Evolutionary conservation across 192 early-diverging fungal species (phyloP).

Genomic region (Coemansia sp.): DNA sequence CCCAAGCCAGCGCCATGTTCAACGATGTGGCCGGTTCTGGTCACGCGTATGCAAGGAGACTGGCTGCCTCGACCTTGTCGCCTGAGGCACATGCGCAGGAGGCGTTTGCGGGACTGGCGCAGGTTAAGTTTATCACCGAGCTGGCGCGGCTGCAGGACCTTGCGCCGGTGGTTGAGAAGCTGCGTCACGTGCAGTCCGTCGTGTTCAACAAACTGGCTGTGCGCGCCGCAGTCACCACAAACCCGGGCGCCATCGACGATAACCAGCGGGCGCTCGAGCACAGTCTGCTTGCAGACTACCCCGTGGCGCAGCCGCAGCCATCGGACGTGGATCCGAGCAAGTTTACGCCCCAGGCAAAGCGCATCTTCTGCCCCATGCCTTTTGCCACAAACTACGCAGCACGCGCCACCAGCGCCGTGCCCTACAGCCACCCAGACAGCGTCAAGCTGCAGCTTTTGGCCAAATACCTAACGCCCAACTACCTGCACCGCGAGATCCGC

Average conservation of each 20-base stretch:
- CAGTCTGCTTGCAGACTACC: conserved; percentile 15
- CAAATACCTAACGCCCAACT: conserved; percentile 80
- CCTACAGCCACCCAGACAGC: conserved; percentile 81
- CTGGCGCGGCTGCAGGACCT: conserved; percentile 63
- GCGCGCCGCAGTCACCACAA: conserved; percentile 45
- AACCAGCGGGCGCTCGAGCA: conserved; percentile 38
- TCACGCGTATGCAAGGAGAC: conserved; percentile 74
- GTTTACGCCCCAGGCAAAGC: conserved; percentile 48
- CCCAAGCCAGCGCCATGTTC: conserved; percentile 67
- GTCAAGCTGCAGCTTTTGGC: conserved; percentile 75
- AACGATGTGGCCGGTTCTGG: conserved; percentile 81
- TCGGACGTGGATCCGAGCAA: background rate
- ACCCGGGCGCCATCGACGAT: conserved; percentile 20
- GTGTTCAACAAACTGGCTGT: conserved; percentile 40
- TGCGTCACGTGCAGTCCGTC: conserved; percentile 52
- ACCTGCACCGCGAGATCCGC: conserved; percentile 93
- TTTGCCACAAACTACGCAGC: conserved; percentile 85
- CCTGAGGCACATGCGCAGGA: conserved; percentile 55
- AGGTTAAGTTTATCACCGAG: conserved; percentile 78
- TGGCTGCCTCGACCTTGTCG: conserved; percentile 63
- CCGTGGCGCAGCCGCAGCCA: conserved; percentile 8
- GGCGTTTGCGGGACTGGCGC: conserved; percentile 55
- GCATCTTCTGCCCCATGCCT: conserved; percentile 79
- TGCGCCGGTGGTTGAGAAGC: conserved; percentile 57
- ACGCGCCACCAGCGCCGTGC: conserved; percentile 70